These are phyloP conservation scores for Hyaloscypha bicolor DNA, from an alignment of 495 filamentous ascomycete genomes.

Conservation along the genomic window DNA sequence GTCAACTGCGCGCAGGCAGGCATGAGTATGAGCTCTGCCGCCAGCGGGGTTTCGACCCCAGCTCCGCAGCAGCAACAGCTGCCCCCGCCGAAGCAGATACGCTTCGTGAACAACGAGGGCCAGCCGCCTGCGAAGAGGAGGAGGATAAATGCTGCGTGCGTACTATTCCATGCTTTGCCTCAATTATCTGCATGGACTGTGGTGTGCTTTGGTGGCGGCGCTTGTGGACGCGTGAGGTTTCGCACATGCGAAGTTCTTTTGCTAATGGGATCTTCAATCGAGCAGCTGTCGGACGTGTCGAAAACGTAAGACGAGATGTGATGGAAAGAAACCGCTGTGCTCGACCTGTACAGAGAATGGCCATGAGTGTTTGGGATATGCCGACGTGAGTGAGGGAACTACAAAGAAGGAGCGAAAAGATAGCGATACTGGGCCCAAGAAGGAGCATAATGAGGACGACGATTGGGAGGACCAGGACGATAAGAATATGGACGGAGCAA, in stretches of 20 bases:
- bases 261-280: slow-evolving; percentile 5
- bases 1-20: slow-evolving; percentile 2
- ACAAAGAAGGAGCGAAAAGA: slow-evolving; percentile 40
- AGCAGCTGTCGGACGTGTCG: slow-evolving; percentile 75
- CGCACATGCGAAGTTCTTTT: neutral
- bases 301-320: slow-evolving; percentile 82
- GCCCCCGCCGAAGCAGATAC: slow-evolving; percentile 59
- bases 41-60: slow-evolving; percentile 11
- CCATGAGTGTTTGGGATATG: slow-evolving; percentile 71
- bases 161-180: slow-evolving; percentile 26
- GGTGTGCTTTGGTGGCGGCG: neutral
- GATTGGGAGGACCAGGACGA: slow-evolving; percentile 32
- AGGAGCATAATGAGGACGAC: slow-evolving; percentile 34
- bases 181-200: neutral
- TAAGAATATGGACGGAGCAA: slow-evolving; percentile 7
- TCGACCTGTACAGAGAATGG: slow-evolving; percentile 76
- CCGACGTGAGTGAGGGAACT: slow-evolving; percentile 49
- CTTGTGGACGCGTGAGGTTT: neutral
- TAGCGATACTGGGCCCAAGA: slow-evolving; percentile 35
- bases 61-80: slow-evolving; percentile 38
- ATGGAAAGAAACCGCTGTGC: slow-evolving; percentile 74
- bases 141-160: slow-evolving; percentile 78
- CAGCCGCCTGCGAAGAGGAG: slow-evolving; percentile 79
- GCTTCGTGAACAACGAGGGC: slow-evolving; percentile 81
- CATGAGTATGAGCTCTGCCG: slow-evolving; percentile 22